Evolutionary conservation across 1,284 basidiomycete species (phyloP), one percentile per base, ranked within the genome.

Genomic region (Cryptococcus depauperatus): DNA sequence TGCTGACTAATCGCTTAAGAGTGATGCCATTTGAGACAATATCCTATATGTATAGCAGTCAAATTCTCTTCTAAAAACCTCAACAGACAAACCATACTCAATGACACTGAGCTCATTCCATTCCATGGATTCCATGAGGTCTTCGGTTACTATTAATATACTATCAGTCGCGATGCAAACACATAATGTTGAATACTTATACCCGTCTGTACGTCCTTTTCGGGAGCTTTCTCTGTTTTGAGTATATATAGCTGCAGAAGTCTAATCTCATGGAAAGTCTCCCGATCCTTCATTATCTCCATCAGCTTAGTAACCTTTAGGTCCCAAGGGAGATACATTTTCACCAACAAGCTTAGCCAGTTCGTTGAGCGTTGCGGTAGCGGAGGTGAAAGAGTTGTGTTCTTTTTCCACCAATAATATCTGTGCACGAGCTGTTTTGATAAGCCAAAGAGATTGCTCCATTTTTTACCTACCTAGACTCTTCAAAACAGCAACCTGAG

Each of bases 91-190:
- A 18, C 28, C 28, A 29, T 9, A 41, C 39, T 41, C 25, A 4
- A 41, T n/a, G 16, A 41, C 39, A 5, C 26, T 41, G 21, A 16
- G 27, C 22, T 41, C 39, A 14, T 26, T 41, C 39, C 39, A 41
- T 18, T 41, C n/a, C 16, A 16, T 16, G 11, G 21, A 10, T 18
- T 41, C 19, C 26, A 41, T 30, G 11, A 41, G 6, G 18, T 41
- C 39, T n/a, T 41, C 26, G 14, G 30, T 6, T 11, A 41, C 39
- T 37, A 21, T 21, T 3, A 30, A 16, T 13, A 13, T 30, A 16
- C 5, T 30, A 16, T 30, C 29, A 30, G 29, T 30, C 13, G 29
- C 11, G 29, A 13, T 30, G 13, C 13, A 30, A 13, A 6, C 29
- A 3, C 13, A 16, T 16, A 30, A 30, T n/a, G 5, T 30, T 11